phyloP scores from a whole-genome alignment of 148 eudicot genomes.

The Chenopodium album region DNA sequence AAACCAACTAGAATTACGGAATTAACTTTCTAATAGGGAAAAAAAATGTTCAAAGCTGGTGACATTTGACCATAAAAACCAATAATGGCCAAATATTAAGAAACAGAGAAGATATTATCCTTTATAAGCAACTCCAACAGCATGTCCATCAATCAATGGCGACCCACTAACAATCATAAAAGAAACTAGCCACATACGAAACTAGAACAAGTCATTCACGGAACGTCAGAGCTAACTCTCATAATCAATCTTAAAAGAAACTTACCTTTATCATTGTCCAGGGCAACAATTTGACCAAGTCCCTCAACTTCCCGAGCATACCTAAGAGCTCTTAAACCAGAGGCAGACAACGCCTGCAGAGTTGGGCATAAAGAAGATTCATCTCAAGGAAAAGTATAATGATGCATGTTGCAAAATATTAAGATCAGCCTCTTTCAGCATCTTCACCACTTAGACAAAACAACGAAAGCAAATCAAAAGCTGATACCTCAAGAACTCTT shows the following conservation, averaged over 20 bases:
- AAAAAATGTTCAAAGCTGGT: too few relatives aligned
- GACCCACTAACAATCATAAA: background rate
- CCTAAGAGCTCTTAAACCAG: constrained; percentile 94
- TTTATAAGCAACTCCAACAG: background rate
- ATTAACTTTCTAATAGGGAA: background rate
- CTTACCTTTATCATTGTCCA: constrained; percentile 89
- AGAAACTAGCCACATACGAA: background rate
- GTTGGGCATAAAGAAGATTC: constrained; percentile 8
- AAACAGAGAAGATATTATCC: background rate
- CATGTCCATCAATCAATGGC: background rate
- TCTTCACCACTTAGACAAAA: background rate
- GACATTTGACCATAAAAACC: background rate
- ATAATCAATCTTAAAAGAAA: background rate
- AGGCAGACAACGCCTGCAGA: constrained; percentile 85
- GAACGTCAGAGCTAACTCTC: too few relatives aligned
- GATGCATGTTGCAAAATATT: background rate
- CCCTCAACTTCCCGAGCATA: constrained; percentile 98
- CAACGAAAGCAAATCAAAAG: constrained; percentile 12
- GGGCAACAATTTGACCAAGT: constrained; percentile 82
- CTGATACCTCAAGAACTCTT: constrained; percentile 84
- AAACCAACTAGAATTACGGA: background rate
- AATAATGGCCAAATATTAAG: background rate
- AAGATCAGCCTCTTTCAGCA: background rate
- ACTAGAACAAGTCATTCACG: background rate
- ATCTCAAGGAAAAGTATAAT: background rate